Base-by-base conservation (phyloP, 441 rosid species). In the Pelargonium hybrid region DNA sequence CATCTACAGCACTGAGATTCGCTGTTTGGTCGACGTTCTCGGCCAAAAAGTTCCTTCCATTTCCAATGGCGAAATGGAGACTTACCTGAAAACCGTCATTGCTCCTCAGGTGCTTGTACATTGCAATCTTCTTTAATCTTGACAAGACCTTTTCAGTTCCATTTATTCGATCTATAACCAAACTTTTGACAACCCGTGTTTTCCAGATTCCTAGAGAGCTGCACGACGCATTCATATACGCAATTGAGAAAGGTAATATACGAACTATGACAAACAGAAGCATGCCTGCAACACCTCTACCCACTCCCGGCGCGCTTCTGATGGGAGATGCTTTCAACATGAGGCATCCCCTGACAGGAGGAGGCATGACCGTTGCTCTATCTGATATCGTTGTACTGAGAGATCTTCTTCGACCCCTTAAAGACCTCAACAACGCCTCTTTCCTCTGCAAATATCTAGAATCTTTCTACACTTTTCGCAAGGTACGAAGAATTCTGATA, bases 261-360 rank as follows among this genome's bases (percentile, higher is more conserved):
- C 17, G 61, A 54, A 54, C 23, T 2, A 21, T 54, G 61, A 54
- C 61, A 17, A 54, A 54, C 9, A 54, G 61, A 17, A 54, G 61
- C 61, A 54, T 54, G 61, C 61, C 61, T 0, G 61, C 61, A 2
- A 54, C 61, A 8, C 61, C 61, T 54, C 7, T 14, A 7, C 61
- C 61, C 7, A 54, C 61, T 7, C 61, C 61, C 1, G 61, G 61
- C 10, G 61, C 23, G 1, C 61, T 54, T 54, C 10, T 54, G 23
- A 54, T 54, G 61, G 61, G 61, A 5, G 61, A 54, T 54, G 61
- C 61, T 5, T 54, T 54, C 61, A 54, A 54, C 61, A 54, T 54
- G 61, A 54, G 61, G 17, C 61, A 54, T 54, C 23, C 61, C 7
- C 61, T 54, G 1, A 54, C 61, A 1, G 61, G 61, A 0, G 59